Evolutionary conservation across 2,329 filamentous ascomycete species (phyloP).

Genomic region (Pseudocercospora fuligena): DNA sequence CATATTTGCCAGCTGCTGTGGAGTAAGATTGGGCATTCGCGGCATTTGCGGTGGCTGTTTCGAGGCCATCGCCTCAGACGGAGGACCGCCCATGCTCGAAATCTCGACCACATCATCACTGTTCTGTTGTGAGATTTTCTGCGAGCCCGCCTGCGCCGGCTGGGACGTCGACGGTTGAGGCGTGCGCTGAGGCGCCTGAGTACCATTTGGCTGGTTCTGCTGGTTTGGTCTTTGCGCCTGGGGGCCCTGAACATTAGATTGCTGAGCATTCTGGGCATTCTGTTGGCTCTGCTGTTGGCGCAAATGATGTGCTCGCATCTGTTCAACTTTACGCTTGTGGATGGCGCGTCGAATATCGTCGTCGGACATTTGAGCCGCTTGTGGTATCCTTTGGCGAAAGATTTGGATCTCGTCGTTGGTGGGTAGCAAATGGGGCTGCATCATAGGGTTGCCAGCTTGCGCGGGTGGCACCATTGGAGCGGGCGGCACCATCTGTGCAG

Average conservation of each 20-base stretch:
- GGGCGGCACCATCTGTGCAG: conserved; percentile 47
- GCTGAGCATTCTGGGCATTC: conserved; percentile 4
- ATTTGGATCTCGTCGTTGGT: conserved; percentile 45
- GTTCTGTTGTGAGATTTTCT: conserved; percentile 33
- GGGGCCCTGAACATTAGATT: conserved; percentile 37
- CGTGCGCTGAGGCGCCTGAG: conserved; percentile 22
- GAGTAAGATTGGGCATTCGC: conserved; percentile 11
- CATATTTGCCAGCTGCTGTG: conserved; percentile 35
- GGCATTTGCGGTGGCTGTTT: conserved; percentile 29
- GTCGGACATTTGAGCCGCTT: conserved; percentile 45
- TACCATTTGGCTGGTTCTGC: conserved; percentile 15
- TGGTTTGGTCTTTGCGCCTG: conserved; percentile 35
- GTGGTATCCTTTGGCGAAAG: conserved; percentile 42
- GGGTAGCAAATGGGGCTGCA: conserved; percentile 21
- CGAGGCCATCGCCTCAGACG: conserved; percentile 41
- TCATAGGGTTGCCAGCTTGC: conserved; percentile 24
- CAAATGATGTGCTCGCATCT: conserved; percentile 32
- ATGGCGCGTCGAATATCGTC: conserved; percentile 48
- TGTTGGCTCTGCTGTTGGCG: conserved; percentile 45
- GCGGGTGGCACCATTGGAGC: conserved; percentile 28
- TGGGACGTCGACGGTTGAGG: conserved; percentile 31
- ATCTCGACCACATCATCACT: conserved; percentile 51
- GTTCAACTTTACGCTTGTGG: conserved; percentile 27
- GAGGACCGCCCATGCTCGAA: conserved; percentile 33
- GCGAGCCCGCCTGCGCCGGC: conserved; percentile 27